A percentile compares a stretch with the other conserved stretches of the same genome.
These are phyloP conservation scores for Malus fusca DNA, from an alignment of 306 rosid species.

Conservation along the genomic window DNA sequence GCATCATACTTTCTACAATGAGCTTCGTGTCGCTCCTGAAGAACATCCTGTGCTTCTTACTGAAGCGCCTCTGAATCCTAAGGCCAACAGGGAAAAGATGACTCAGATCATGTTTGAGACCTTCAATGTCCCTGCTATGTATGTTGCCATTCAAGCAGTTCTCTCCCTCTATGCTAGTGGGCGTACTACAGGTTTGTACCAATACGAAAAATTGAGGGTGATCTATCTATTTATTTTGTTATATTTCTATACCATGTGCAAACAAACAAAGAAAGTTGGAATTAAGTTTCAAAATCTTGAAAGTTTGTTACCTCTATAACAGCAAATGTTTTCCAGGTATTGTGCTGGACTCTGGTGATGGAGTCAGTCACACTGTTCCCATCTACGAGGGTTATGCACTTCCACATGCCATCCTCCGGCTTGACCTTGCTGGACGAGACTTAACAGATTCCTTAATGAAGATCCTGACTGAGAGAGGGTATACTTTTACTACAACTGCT, in stretches of 20 bases:
- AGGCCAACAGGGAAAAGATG: constrained; percentile 40
- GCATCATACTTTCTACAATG: constrained; percentile 41
- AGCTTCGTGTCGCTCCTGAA: constrained; percentile 37
- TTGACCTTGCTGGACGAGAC: constrained; percentile 41
- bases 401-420: constrained; percentile 38
- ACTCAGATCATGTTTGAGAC: constrained; percentile 43
- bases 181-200: constrained; percentile 29
- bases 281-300: background rate
- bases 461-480: constrained; percentile 41
- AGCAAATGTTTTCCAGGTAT: constrained; percentile 14
- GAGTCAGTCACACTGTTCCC: constrained; percentile 39
- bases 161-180: constrained; percentile 41
- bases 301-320: background rate
- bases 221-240: background rate
- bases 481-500: constrained; percentile 34
- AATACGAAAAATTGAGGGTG: background rate
- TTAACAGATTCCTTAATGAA: constrained; percentile 37
- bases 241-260: background rate
- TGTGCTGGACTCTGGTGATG: constrained; percentile 41
- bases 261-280: background rate
- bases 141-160: constrained; percentile 41
- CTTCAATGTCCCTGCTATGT: constrained; percentile 40
- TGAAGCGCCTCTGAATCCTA: constrained; percentile 38
- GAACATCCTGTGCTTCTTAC: constrained; percentile 38
- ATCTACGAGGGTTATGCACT: constrained; percentile 32